Evolutionary conservation across 345 rosid species (phyloP), one percentile per base, ranked within the genome.

Genomic region (Lumnitzera racemosa): DNA sequence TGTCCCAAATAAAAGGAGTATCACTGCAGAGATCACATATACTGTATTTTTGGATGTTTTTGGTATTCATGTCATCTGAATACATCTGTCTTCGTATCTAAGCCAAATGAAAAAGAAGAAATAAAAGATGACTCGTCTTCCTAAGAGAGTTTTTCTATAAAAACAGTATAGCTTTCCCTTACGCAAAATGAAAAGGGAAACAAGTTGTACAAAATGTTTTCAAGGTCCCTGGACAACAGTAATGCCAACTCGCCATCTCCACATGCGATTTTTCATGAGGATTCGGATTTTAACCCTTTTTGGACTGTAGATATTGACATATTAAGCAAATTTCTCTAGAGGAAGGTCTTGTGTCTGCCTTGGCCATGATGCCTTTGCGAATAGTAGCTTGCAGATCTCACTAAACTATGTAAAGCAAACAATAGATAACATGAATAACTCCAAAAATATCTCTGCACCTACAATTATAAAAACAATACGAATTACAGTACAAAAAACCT

Each of bases 311-410:
- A 24, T 80, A 81, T 77, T 84, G 97, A 71, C 95, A 87, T 48
- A 90, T 87, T 72, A 86, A 80, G 74, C 85, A 92, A 62, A 90
- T 94, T 75, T 90, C 95, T 79, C 96, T 83, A 16, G 99, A 94
- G 43, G 99, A 88, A 24, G 96, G 75, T 78, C 96, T 79, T 48
- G 96, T 88, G 55, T 97, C 97, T 78, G 97, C 70, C 99, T 81
- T 72, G 88, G 70, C 97, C 89, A 84, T 27, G 96, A 84, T 10
- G 92, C 82, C 81, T 90, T 94, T 63, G 69, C 73, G 67, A 94
- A 88, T 41, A 87, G 77, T 13, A 95, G 86, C 63, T 79, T 86
- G 85, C 99, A 90, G 15, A 88, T 80, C 61, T 58, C 63, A 68
- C 68, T 78, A 70, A 94, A 74, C 64, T 83, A 95, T 90, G 87